Conservation (phyloP, 345 rosid genomes). For the Rhizophora apiculata region DNA sequence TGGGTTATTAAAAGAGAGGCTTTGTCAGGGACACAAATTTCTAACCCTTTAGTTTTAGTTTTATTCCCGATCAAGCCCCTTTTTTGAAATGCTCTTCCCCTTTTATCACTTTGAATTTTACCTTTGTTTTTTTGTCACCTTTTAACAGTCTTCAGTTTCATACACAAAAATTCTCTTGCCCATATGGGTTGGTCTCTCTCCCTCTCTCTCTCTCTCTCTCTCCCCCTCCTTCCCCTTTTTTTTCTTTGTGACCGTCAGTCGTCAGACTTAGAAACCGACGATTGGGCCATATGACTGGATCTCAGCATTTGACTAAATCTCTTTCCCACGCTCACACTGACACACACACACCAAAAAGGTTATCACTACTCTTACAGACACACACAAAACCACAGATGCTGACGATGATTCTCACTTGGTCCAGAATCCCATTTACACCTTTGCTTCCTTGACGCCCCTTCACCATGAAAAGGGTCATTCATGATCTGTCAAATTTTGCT, state of each 20-base stretch:
- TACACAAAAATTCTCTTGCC: constrained; percentile 3
- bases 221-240: background rate
- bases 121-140: constrained; percentile 14
- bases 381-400: background rate
- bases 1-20: constrained; percentile 20
- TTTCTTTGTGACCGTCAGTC: background rate
- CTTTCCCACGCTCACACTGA: background rate
- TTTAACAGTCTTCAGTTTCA: constrained; percentile 20
- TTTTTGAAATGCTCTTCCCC: constrained; percentile 14
- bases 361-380: background rate
- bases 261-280: no score
- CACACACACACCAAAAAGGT: background rate
- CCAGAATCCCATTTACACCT: background rate
- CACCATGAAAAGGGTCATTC: no score
- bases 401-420: background rate
- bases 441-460: no score
- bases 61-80: background rate
- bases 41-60: constrained; percentile 36
- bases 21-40: constrained; percentile 43
- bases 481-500: no score
- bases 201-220: background rate
- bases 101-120: constrained; percentile 6
- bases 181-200: constrained; percentile 9
- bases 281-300: no score
- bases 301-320: constrained; percentile 28